A percentile compares a stretch with the other conserved stretches of the same genome.
Evolutionary conservation across 2,329 filamentous ascomycete genomes (phyloP).

Genomic region (Teratosphaeria pseudoeucalypti): DNA sequence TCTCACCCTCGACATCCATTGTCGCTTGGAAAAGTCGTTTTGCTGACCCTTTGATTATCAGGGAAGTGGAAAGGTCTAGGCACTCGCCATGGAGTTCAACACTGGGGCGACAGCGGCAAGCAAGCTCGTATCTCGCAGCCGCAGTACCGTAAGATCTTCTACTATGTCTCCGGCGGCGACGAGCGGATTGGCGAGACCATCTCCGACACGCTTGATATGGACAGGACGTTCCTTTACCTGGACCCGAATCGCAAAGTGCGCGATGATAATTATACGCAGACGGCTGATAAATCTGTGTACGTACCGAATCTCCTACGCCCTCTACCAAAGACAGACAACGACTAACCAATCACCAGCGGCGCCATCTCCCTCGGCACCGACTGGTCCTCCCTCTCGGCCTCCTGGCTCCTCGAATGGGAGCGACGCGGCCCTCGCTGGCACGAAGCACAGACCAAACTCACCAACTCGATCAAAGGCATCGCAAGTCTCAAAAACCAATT

Average conservation of each 20-base stretch:
- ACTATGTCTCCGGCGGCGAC: slow-evolving; percentile 45
- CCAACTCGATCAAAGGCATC: slow-evolving; percentile 41
- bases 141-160: slow-evolving; percentile 48
- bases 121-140: slow-evolving; percentile 51
- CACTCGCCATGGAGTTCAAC: slow-evolving; percentile 53
- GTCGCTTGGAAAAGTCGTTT: neutral
- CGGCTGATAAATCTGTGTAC: neutral
- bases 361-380: slow-evolving; percentile 48
- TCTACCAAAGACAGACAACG: no score
- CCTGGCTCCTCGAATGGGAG: slow-evolving; percentile 53
- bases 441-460: slow-evolving; percentile 42
- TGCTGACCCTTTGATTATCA: neutral
- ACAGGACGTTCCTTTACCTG: slow-evolving; percentile 43
- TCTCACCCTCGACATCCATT: neutral
- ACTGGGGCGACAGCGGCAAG: slow-evolving; percentile 51
- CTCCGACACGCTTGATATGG: slow-evolving; percentile 41
- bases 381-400: slow-evolving; percentile 47
- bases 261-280: slow-evolving; percentile 39
- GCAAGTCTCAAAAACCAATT: slow-evolving; percentile 48
- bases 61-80: slow-evolving; percentile 48
- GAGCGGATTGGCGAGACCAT: slow-evolving; percentile 48
- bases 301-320: no score
- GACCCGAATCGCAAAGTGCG: slow-evolving; percentile 52
- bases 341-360: no score
- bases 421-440: slow-evolving; percentile 44